A percentile compares a stretch with the other conserved stretches of the same genome.
These are phyloP conservation scores for Erodium maritimum DNA, from an alignment of 345 rosid genomes.

Conservation along the genomic window DNA sequence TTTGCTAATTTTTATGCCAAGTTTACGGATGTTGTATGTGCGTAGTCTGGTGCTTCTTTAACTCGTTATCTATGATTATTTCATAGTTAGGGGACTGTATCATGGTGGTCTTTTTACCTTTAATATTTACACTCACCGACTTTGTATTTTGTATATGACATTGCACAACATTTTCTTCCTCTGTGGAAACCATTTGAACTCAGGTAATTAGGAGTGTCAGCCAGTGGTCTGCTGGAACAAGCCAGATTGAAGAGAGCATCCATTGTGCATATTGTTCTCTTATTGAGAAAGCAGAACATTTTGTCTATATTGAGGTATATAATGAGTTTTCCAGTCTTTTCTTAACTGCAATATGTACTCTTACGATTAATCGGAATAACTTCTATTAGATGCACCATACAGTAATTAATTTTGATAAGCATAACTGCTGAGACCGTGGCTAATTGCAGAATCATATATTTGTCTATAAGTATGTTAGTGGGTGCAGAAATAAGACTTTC, in stretches of 20 bases:
- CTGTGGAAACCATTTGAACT: constrained; percentile 9
- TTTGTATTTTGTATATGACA: background rate
- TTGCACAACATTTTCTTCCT: constrained; percentile 2
- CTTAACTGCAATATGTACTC: background rate
- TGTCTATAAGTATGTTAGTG: too few relatives aligned
- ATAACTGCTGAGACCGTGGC: too few relatives aligned
- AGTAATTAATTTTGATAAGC: background rate
- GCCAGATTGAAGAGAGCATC: constrained; percentile 91
- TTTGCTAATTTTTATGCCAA: too few relatives aligned
- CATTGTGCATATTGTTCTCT: constrained; percentile 92
- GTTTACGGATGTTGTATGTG: background rate
- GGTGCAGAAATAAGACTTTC: too few relatives aligned
- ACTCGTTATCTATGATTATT: too few relatives aligned
- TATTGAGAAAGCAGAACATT: constrained; percentile 89
- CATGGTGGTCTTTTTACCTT: too few relatives aligned
- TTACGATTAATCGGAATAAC: background rate
- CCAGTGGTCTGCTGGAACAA: constrained; percentile 99
- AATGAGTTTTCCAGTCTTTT: constrained; percentile 5
- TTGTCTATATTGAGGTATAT: constrained; percentile 83
- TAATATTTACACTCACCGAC: too few relatives aligned
- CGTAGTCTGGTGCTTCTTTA: too few relatives aligned
- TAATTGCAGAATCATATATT: too few relatives aligned
- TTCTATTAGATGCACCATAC: too few relatives aligned
- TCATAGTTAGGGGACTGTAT: background rate
- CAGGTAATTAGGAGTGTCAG: constrained; percentile 98